Evolutionary conservation across 768 basidiomycete species (phyloP), one percentile per base, ranked within the genome.

Genomic region (Trametes cingulata): DNA sequence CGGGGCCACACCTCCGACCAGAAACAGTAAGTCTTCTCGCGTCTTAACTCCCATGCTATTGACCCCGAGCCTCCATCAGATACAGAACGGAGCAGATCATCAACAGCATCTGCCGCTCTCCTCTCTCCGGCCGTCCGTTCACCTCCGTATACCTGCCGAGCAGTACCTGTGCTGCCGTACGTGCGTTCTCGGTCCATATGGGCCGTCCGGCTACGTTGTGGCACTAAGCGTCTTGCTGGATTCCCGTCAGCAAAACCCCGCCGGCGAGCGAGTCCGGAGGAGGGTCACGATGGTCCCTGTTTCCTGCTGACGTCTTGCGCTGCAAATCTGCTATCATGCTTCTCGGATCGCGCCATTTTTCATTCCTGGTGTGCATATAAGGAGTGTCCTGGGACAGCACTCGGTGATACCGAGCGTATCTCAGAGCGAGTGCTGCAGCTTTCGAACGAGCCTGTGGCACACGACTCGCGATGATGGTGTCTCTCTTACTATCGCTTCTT

Each of bases 281-380:
- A 14, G n/a, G n/a, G 55, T 56, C 55, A 56, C 55, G 55, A 47
- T 52, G 51, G 51, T 52, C 36, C 50, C 49, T 46, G 22, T 59
- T 42, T 42, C 29, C 58, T 52, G 29, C 50, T 47, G 58, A 42
- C 50, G 41, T 33, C 58, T 52, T 52, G 58, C 7, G 50, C 33
- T 59, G 33, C 43, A 52, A 27, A 52, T 37, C 9, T 52, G 51
- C 58, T 59, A 52, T 59, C 58, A 33, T 52, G 43, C 43, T 37
- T 46, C 52, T 42, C 13, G 14, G 43, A 52, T 59, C 45, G 42
- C 58, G 56, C 42, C 56, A 58, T 58, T 35, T 22, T 2, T 36
- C 36, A 13, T 3, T 2, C 51, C 17, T 14, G 24, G 27, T 41
- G 39, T 27, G 37, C 29, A 37, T 45, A 25, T 33, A 46, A 29